Conservation (phyloP, 2,329 filamentous ascomycete genomes). For the Teratosphaeria viscida region DNA sequence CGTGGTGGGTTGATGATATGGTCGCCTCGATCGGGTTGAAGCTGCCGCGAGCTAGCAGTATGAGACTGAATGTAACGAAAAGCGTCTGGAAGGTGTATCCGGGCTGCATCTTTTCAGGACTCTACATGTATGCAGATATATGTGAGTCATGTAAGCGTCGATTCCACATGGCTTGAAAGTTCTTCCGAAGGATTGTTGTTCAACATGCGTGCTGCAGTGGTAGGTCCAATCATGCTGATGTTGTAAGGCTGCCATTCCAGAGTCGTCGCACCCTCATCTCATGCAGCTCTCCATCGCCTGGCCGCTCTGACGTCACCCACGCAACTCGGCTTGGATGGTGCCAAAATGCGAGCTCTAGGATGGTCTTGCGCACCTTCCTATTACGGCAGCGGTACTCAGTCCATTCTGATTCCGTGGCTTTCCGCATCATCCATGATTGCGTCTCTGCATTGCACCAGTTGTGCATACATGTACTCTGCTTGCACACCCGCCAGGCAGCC, state of each 20-base stretch:
- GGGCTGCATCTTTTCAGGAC: neutral
- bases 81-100: neutral
- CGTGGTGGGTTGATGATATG: slow-evolving; percentile 46
- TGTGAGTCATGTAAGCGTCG: neutral
- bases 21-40: slow-evolving; percentile 50
- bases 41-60: neutral
- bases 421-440: neutral
- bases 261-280: neutral
- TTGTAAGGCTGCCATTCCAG: neutral
- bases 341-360: neutral
- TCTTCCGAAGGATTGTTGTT: neutral
- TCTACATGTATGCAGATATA: neutral
- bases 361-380: neutral
- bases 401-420: neutral
- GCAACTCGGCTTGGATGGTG: neutral
- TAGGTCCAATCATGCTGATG: neutral
- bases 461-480: neutral
- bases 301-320: neutral
- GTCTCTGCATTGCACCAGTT: neutral
- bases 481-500: neutral
- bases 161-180: neutral
- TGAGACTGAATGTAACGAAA: neutral
- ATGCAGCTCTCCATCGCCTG: neutral
- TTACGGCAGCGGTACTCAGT: neutral
- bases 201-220: neutral